phyloP scores from a whole-genome alignment of 2,329 filamentous ascomycete genomes.

The Didymella exigua region DNA sequence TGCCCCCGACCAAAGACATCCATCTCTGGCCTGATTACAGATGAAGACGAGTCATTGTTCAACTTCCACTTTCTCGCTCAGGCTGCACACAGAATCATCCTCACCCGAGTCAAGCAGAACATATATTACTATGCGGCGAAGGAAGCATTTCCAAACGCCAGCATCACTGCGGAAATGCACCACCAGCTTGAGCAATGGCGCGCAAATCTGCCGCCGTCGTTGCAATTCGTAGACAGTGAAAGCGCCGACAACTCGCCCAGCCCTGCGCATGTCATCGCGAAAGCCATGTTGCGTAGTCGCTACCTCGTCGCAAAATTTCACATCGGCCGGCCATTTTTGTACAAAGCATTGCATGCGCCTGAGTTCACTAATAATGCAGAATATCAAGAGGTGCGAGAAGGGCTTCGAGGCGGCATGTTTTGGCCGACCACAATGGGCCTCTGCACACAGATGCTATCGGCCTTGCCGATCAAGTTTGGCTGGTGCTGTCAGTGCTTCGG shows the following conservation, averaged over 20 bases:
- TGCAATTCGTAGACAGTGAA: conserved; percentile 53
- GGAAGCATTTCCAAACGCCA: conserved; percentile 51
- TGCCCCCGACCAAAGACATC: conserved; percentile 49
- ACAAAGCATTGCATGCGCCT: conserved; percentile 46
- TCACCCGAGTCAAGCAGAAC: conserved; percentile 59
- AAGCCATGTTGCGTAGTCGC: conserved; percentile 48
- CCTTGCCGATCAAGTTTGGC: conserved; percentile 46
- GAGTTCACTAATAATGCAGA: conserved; percentile 38
- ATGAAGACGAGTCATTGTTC: conserved; percentile 60
- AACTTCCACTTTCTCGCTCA: conserved; percentile 64
- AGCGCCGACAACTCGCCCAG: conserved; percentile 35
- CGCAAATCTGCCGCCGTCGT: conserved; percentile 54
- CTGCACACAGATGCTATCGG: conserved; percentile 45
- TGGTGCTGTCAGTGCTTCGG: conserved; percentile 49
- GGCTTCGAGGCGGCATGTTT: conserved; percentile 43
- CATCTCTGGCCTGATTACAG: conserved; percentile 42
- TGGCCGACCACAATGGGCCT: conserved; percentile 47
- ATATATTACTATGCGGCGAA: conserved; percentile 57
- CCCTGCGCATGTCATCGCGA: conserved; percentile 47
- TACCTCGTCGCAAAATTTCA: conserved; percentile 48
- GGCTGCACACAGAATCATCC: conserved; percentile 61
- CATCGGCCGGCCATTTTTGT: conserved; percentile 46
- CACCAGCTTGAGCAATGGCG: conserved; percentile 64
- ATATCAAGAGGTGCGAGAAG: conserved; percentile 38
- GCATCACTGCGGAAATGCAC: conserved; percentile 58